phyloP scores from a whole-genome alignment of 2,329 filamentous ascomycete genomes.

The Phialemonium atrogriseum region DNA sequence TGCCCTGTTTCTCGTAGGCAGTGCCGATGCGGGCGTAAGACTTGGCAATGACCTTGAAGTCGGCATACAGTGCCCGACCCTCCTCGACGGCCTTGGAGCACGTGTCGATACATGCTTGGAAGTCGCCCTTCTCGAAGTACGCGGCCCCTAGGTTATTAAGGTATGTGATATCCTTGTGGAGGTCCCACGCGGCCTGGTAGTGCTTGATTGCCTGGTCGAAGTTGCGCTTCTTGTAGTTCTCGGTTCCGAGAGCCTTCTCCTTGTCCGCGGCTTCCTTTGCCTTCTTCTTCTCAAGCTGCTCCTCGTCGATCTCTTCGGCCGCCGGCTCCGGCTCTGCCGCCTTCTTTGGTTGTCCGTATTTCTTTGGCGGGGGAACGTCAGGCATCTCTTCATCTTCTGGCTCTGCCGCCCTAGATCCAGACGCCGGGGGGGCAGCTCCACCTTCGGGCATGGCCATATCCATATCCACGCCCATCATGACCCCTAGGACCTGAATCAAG shows the following conservation, averaged over 20 bases:
- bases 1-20: conserved; percentile 85
- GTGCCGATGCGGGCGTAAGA: conserved; percentile 92
- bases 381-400: conserved; percentile 74
- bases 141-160: conserved; percentile 93
- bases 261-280: conserved; percentile 89
- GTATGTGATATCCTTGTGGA: conserved; percentile 94
- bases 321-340: conserved; percentile 57
- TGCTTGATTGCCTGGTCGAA: conserved; percentile 93
- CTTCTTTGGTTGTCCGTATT: conserved; percentile 44
- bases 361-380: conserved; percentile 42
- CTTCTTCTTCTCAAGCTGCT: conserved; percentile 74
- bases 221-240: conserved; percentile 96
- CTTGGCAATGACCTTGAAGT: conserved; percentile 98
- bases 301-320: conserved; percentile 67
- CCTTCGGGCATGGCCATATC: conserved; percentile 43
- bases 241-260: conserved; percentile 89
- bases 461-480: conserved; percentile 91
- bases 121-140: conserved; percentile 94
- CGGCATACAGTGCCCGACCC: conserved; percentile 79
- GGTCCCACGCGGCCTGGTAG: conserved; percentile 91
- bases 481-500: conserved; percentile 89
- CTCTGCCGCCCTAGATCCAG: conserved; percentile 33
- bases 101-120: conserved; percentile 73
- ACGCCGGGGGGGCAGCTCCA: conserved; percentile 19
- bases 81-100: conserved; percentile 87